Conservation (phyloP, 345 rosid species). For the Arabidopsis arenosa region DNA sequence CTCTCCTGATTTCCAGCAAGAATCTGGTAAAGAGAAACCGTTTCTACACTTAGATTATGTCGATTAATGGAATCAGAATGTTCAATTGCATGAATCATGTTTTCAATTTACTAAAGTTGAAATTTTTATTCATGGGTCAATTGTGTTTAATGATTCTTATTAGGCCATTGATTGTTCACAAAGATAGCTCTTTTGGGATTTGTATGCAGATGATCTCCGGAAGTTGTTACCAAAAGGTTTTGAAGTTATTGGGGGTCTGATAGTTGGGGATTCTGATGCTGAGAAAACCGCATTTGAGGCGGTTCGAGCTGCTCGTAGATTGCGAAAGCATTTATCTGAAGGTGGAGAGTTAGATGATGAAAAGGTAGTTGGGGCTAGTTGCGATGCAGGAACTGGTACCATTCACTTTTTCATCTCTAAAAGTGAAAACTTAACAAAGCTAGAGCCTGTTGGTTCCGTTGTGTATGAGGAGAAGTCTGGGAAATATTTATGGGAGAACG, state of each 20-base stretch:
- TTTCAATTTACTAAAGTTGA: slow-evolving; percentile 6
- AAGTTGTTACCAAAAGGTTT: slow-evolving; percentile 74
- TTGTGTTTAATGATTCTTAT: background rate
- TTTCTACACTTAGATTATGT: background rate
- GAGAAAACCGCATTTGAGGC: slow-evolving; percentile 61
- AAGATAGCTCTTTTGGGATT: slow-evolving; percentile 2
- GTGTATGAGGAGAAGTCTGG: slow-evolving; percentile 67
- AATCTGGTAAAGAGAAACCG: slow-evolving; percentile 59
- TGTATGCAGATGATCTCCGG: slow-evolving; percentile 66
- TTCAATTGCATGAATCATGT: slow-evolving; percentile 18
- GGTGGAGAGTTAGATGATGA: slow-evolving; percentile 49
- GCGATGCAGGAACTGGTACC: slow-evolving; percentile 51
- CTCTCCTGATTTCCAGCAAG: slow-evolving; percentile 64
- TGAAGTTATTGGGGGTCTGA: slow-evolving; percentile 70
- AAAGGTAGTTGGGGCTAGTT: slow-evolving; percentile 67
- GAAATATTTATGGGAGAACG: slow-evolving; percentile 75
- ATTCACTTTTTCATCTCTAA: slow-evolving; percentile 61
- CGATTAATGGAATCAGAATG: background rate
- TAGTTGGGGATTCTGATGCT: slow-evolving; percentile 51
- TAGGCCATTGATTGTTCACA: background rate
- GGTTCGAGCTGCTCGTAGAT: slow-evolving; percentile 54
- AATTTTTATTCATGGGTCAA: background rate
- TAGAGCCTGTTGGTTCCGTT: slow-evolving; percentile 60
- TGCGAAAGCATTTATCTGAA: slow-evolving; percentile 57
- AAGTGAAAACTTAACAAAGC: slow-evolving; percentile 43